Evolutionary conservation across 2,329 filamentous ascomycete genomes (phyloP), one percentile per base, ranked within the genome.

Genomic region (Fonsecaea erecta): DNA sequence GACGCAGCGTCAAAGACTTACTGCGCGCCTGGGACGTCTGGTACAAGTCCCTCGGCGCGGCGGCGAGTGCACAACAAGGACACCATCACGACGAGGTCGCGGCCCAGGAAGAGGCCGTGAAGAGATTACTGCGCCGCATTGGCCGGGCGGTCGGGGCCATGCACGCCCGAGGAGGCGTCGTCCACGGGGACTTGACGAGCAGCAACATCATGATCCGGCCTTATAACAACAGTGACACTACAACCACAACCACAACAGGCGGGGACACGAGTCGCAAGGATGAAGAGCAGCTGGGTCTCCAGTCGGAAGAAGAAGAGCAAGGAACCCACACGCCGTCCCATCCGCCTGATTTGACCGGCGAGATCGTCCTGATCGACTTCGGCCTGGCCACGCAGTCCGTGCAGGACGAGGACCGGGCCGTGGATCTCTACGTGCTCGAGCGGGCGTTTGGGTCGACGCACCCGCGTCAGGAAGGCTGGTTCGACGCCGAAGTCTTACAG

Each of bases 171-270:
- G 94, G 94, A 16, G 93, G 94, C 14, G 86, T 98, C 62, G 88
- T 97, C 65, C 95, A 99, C 80, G 95, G 95, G 46, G 95, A 99
- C 80, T 79, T 99, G 79, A 99, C 95, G 66, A 99, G 93, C 69
- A 97, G 93, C 79, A 99, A 99, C 79, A 84, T 99, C 80, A 97
- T 99, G 89, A 76, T 98, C 71, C 77, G 86, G 66, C 82, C 83
- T 14, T 74, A 73, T 21, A 58, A 51, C 21, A 57, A 35, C 63
- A 64, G 11, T 46, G 70, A 35, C 60, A 66, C 64, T 26, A 63
- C 56, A 34, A 72, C 70, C 12, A 70, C 58, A 5, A 60, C 70
- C 4, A 69, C 71, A 8, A 69, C 64, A 24, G 52, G 30, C n/a
- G 60, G 61, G 30, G n/a, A n/a, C 40, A 24, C n/a, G 34, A 3